A percentile compares a stretch with the other conserved stretches of the same genome.
Evolutionary conservation across 305 asterid genomes (phyloP).

Genomic region (Fraxinus xanthoxyloides): DNA sequence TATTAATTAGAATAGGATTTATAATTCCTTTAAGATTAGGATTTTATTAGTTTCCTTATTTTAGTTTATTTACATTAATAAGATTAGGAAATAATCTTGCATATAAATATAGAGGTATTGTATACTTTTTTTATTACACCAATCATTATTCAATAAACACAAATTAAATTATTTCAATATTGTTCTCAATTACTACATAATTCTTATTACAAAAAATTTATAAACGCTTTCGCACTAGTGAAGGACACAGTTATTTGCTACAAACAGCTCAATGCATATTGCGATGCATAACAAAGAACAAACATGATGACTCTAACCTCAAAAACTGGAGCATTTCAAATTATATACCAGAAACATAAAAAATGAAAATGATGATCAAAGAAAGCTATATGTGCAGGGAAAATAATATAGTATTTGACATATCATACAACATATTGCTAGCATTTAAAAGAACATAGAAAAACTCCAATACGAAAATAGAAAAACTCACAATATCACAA

Average conservation of each 20-base stretch:
- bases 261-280: neutral
- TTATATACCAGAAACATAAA: neutral
- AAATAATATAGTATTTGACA: conserved; percentile 11
- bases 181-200: too few relatives aligned
- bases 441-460: conserved; percentile 11
- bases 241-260: neutral
- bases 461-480: conserved; percentile 4
- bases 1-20: too few relatives aligned
- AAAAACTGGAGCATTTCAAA: neutral
- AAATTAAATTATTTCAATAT: too few relatives aligned
- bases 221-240: neutral
- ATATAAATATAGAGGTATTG: too few relatives aligned
- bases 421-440: neutral
- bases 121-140: too few relatives aligned
- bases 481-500: conserved; percentile 14
- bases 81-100: too few relatives aligned
- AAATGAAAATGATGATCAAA: conserved; percentile 13
- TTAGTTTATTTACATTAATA: too few relatives aligned
- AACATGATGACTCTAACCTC: neutral
- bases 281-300: neutral
- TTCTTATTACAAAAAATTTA: too few relatives aligned
- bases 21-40: too few relatives aligned
- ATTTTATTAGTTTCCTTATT: too few relatives aligned
- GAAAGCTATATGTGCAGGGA: conserved; percentile 1
- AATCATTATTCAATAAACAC: too few relatives aligned